phyloP scores from a whole-genome alignment of 2,329 filamentous ascomycete genomes.

The Epichloe sp. region DNA sequence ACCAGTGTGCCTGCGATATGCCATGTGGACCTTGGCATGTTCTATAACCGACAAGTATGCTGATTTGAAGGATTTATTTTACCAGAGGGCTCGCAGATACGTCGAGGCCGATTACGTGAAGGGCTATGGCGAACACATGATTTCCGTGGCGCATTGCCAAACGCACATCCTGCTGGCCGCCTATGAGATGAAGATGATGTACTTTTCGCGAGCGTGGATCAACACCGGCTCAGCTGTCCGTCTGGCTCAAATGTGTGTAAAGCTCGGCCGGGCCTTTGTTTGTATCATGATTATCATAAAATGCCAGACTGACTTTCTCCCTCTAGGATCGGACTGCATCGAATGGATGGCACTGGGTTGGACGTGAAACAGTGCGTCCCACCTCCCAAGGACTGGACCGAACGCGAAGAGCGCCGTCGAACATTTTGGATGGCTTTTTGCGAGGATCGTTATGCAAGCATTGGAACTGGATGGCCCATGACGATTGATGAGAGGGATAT shows the following conservation, averaged over 20 bases:
- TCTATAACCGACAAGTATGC: slow-evolving; percentile 71
- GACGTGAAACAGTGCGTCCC: slow-evolving; percentile 90
- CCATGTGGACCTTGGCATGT: slow-evolving; percentile 92
- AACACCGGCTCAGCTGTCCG: slow-evolving; percentile 74
- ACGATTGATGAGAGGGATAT: slow-evolving; percentile 85
- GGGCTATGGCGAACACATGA: slow-evolving; percentile 79
- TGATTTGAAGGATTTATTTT: slow-evolving; percentile 75
- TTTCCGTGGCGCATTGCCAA: slow-evolving; percentile 77
- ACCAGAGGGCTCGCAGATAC: slow-evolving; percentile 80
- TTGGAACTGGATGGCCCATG: slow-evolving; percentile 97
- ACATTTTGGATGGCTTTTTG: slow-evolving; percentile 95
- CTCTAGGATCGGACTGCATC: slow-evolving; percentile 76
- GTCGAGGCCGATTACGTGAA: slow-evolving; percentile 81
- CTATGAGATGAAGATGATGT: slow-evolving; percentile 97
- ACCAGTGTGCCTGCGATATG: slow-evolving; percentile 79
- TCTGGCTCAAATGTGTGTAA: slow-evolving; percentile 63
- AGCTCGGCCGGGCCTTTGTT: not conserved
- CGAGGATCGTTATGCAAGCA: slow-evolving; percentile 82
- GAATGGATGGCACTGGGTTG: slow-evolving; percentile 66
- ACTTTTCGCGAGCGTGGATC: slow-evolving; percentile 91
- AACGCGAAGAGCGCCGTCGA: slow-evolving; percentile 76
- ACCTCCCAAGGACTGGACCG: slow-evolving; percentile 83
- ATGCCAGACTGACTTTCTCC: slow-evolving; percentile 15
- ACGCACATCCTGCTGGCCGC: slow-evolving; percentile 65
- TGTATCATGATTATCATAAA: not conserved